Percentiles rank a stretch among this genome's conserved stretches.
phyloP scores from a whole-genome alignment of 2,329 filamentous ascomycete genomes.

The Fusarium neocosmosporiellum region DNA sequence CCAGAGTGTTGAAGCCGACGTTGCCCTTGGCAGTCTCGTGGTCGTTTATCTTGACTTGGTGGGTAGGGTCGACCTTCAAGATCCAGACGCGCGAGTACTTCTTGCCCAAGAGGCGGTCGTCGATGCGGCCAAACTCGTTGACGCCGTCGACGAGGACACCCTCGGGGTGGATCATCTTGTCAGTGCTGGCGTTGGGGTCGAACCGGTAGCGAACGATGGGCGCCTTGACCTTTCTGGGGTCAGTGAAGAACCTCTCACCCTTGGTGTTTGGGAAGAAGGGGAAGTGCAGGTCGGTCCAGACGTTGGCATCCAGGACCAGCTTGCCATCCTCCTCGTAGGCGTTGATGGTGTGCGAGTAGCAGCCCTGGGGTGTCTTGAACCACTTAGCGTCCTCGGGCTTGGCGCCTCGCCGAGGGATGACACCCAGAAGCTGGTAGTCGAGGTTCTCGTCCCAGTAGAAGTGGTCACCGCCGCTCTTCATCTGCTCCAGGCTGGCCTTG shows the following conservation, averaged over 20 bases:
- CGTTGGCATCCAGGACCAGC: slow-evolving; percentile 2
- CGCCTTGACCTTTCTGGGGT: background rate
- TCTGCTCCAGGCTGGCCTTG: slow-evolving; percentile 12
- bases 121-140: slow-evolving; percentile 11
- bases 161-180: slow-evolving; percentile 1
- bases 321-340: slow-evolving; percentile 7
- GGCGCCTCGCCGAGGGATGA: slow-evolving; percentile 8
- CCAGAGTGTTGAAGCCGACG: slow-evolving; percentile 3
- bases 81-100: slow-evolving; percentile 9
- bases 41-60: slow-evolving; percentile 1
- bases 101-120: slow-evolving; percentile 2
- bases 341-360: slow-evolving; percentile 6
- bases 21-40: background rate
- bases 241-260: slow-evolving; percentile 6
- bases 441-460: slow-evolving; percentile 15
- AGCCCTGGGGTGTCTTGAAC: slow-evolving; percentile 11
- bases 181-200: background rate
- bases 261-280: slow-evolving; percentile 8
- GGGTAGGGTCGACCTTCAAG: slow-evolving; percentile 2
- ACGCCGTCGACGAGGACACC: background rate
- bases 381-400: slow-evolving; percentile 16
- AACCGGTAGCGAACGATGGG: slow-evolving; percentile 1
- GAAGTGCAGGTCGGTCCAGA: slow-evolving; percentile 1
- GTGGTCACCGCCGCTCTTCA: slow-evolving; percentile 11
- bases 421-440: slow-evolving; percentile 9